Conservation (phyloP, 352 stramenopile genomes). For the Phytophthora pini region DNA sequence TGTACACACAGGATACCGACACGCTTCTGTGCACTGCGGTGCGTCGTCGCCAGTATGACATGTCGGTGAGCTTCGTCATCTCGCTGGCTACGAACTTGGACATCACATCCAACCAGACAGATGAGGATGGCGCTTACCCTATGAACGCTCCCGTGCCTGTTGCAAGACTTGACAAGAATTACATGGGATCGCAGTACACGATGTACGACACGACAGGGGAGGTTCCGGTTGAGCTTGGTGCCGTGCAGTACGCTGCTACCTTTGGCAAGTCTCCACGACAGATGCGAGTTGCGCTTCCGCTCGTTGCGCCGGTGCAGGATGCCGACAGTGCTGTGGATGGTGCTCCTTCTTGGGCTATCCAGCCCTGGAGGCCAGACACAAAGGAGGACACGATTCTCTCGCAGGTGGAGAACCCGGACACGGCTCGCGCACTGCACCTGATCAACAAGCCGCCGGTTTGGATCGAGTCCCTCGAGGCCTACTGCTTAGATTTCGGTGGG, state of each 20-base stretch:
- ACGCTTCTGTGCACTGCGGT: conserved; percentile 79
- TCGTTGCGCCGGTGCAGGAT: conserved; percentile 52
- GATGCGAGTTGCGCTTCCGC: conserved; percentile 81
- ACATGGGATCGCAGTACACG: conserved; percentile 90
- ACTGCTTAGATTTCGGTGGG: conserved; percentile 86
- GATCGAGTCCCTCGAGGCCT: conserved; percentile 88
- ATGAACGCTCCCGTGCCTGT: conserved; percentile 53
- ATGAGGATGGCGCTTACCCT: conserved; percentile 19
- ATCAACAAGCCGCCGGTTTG: conserved; percentile 91
- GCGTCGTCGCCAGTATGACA: conserved; percentile 85
- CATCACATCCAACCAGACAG: conserved; percentile 23
- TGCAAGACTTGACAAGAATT: conserved; percentile 87
- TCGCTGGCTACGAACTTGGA: conserved; percentile 62
- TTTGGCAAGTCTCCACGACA: conserved; percentile 88
- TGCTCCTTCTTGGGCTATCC: conserved; percentile 55
- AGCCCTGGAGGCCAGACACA: conserved; percentile 59
- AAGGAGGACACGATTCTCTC: conserved; percentile 86
- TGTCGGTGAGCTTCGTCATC: conserved; percentile 88
- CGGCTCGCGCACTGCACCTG: conserved; percentile 64
- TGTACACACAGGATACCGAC: conserved; percentile 87
- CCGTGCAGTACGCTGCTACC: conserved; percentile 86
- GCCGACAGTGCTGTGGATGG: conserved; percentile 53
- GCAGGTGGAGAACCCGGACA: conserved; percentile 76
- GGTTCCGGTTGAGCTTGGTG: conserved; percentile 64
- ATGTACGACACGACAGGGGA: conserved; percentile 78